Percentiles rank a stretch among this genome's conserved stretches.
Evolutionary conservation across 805 yeast species (phyloP).

Genomic region (Candida yuanshanica): DNA sequence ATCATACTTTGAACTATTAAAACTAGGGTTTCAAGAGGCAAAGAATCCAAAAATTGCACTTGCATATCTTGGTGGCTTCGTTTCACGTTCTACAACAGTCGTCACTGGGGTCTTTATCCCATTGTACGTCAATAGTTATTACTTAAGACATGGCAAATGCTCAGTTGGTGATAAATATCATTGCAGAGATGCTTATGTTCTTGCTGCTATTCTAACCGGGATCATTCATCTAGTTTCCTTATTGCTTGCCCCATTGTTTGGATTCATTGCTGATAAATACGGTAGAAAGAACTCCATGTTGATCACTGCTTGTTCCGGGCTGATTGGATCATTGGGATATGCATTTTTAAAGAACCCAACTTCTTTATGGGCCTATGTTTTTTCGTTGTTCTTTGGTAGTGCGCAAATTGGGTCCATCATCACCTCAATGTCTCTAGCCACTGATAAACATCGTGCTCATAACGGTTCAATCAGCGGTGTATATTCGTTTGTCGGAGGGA

Average conservation of each 20-base stretch:
- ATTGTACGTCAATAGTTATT: slow-evolving; percentile 53
- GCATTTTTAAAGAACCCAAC: slow-evolving; percentile 30
- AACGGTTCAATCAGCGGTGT: slow-evolving; percentile 69
- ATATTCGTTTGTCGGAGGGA: slow-evolving; percentile 61
- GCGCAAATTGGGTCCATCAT: slow-evolving; percentile 60
- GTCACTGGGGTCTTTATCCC: slow-evolving; percentile 58
- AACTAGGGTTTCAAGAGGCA: slow-evolving; percentile 44
- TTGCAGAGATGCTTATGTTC: slow-evolving; percentile 59
- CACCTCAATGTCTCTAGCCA: slow-evolving; percentile 57
- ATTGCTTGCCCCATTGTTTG: slow-evolving; percentile 60
- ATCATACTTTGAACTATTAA: slow-evolving; percentile 36
- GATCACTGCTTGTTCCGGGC: slow-evolving; percentile 37
- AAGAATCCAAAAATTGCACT: slow-evolving; percentile 42
- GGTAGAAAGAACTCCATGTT: slow-evolving; percentile 33
- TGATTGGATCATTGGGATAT: slow-evolving; percentile 36
- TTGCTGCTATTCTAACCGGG: slow-evolving; percentile 66
- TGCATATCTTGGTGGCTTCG: slow-evolving; percentile 57
- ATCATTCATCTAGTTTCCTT: slow-evolving; percentile 54
- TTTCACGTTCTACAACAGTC: slow-evolving; percentile 60
- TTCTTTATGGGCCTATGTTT: slow-evolving; percentile 28
- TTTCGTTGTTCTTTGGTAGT: slow-evolving; percentile 46
- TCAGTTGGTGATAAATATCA: slow-evolving; percentile 28
- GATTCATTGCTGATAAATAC: slow-evolving; percentile 45
- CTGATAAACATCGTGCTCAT: slow-evolving; percentile 36
- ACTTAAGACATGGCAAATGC: slow-evolving; percentile 46